Conservation (phyloP, 2,329 filamentous ascomycete genomes). For the Fusarium pseudograminearum region DNA sequence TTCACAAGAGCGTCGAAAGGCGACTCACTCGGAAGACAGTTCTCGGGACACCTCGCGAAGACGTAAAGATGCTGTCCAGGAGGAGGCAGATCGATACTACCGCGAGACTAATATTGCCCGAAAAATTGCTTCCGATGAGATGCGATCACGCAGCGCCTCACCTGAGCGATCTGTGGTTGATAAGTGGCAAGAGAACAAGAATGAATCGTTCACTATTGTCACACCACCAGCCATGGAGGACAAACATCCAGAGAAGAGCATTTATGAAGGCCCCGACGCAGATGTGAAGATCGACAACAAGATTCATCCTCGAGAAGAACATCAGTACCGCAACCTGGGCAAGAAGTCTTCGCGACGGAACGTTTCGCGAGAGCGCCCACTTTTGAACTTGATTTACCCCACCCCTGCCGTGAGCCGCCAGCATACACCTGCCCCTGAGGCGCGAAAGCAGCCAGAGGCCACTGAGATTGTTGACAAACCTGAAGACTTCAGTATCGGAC, state of each 20-base stretch:
- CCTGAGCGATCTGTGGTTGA: constrained; percentile 66
- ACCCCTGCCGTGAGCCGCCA: constrained; percentile 62
- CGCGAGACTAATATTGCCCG: constrained; percentile 66
- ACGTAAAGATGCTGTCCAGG: constrained; percentile 62
- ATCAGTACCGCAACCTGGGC: constrained; percentile 50
- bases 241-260: constrained; percentile 58
- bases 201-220: constrained; percentile 61
- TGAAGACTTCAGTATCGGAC: constrained; percentile 54
- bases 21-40: constrained; percentile 51
- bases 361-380: constrained; percentile 66
- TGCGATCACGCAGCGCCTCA: constrained; percentile 64
- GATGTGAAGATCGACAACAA: constrained; percentile 72
- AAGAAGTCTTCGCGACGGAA: constrained; percentile 56
- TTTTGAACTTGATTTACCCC: constrained; percentile 71
- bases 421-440: constrained; percentile 58
- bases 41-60: constrained; percentile 51
- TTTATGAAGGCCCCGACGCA: constrained; percentile 70
- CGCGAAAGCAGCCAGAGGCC: constrained; percentile 33
- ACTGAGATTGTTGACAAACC: constrained; percentile 35
- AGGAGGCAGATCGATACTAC: constrained; percentile 69
- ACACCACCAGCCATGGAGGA: constrained; percentile 66
- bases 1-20: constrained; percentile 50
- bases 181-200: constrained; percentile 61
- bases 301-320: constrained; percentile 65
- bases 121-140: constrained; percentile 65